These are phyloP conservation scores for Waltiozyma sp. DNA, from an alignment of 1,139 yeast genomes.

Conservation along the genomic window DNA sequence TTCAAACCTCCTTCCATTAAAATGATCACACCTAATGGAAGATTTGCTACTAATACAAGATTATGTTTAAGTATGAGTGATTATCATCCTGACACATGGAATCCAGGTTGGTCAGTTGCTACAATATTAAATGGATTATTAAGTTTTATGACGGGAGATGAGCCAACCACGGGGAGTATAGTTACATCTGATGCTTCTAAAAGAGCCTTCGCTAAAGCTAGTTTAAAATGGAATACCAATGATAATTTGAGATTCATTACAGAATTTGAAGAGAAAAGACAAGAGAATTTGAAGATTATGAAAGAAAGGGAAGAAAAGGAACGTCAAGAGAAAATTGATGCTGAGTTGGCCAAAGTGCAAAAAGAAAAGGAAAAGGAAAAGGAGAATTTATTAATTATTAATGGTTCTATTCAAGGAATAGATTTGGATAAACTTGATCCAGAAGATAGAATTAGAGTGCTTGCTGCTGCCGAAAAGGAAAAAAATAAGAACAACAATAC, in stretches of 20 bases:
- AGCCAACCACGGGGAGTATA: conserved; percentile 47
- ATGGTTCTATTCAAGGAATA: too few relatives aligned
- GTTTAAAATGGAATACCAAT: conserved; percentile 54
- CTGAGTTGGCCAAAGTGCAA: conserved; percentile 1
- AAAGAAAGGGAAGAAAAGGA: conserved; percentile 7
- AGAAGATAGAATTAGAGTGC: conserved; percentile 35
- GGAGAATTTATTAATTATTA: too few relatives aligned
- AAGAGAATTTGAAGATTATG: conserved; percentile 27
- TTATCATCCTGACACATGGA: conserved; percentile 90
- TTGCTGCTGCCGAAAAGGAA: conserved; percentile 12
- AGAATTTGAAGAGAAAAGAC: conserved; percentile 62
- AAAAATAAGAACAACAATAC: conserved; percentile 1
- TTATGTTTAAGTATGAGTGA: conserved; percentile 85
- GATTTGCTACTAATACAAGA: conserved; percentile 68
- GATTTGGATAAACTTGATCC: conserved; percentile 29
- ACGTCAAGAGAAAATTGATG: conserved; percentile 3
- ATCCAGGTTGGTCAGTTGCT: conserved; percentile 89
- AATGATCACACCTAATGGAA: conserved; percentile 79
- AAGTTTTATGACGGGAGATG: conserved; percentile 70
- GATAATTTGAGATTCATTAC: conserved; percentile 37
- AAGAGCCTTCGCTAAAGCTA: conserved; percentile 35
- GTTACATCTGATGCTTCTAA: conserved; percentile 40
- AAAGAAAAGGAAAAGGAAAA: too few relatives aligned
- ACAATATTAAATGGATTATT: conserved; percentile 77
- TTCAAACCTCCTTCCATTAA: conserved; percentile 87